These are phyloP conservation scores for Salix exigua DNA, from an alignment of 345 rosid species.

Conservation along the genomic window DNA sequence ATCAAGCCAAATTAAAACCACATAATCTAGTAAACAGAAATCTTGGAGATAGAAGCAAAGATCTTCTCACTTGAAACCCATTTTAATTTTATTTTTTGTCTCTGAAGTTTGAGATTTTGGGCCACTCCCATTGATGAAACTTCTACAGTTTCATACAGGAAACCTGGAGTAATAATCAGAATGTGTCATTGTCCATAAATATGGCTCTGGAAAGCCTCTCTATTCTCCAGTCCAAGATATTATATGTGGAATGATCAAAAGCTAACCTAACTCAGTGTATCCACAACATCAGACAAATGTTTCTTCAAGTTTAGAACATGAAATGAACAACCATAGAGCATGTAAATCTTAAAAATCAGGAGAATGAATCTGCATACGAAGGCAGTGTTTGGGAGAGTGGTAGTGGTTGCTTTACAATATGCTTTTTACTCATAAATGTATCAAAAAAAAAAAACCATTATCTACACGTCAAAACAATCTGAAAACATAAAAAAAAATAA, in stretches of 20 bases:
- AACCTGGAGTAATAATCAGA: not conserved
- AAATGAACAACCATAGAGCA: not conserved
- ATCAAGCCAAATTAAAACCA: not conserved
- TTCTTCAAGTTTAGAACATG: not conserved
- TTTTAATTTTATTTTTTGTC: not conserved
- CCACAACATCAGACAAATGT: not conserved
- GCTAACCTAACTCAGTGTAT: not conserved
- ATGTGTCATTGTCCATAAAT: too few relatives aligned
- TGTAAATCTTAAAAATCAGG: not conserved
- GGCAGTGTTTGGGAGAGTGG: too few relatives aligned
- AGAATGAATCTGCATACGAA: not conserved
- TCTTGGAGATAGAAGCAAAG: not conserved
- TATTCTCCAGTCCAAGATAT: not conserved
- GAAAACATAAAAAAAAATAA: too few relatives aligned
- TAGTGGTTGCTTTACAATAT: too few relatives aligned
- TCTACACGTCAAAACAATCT: too few relatives aligned
- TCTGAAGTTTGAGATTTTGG: not conserved
- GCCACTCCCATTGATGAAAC: not conserved
- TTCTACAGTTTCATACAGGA: not conserved
- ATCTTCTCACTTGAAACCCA: not conserved
- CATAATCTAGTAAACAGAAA: not conserved
- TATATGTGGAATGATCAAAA: not conserved
- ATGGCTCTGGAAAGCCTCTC: not conserved
- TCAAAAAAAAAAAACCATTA: too few relatives aligned
- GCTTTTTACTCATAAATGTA: too few relatives aligned